phyloP scores from a whole-genome alignment of 768 basidiomycete species.

The Collybia mongolica region DNA sequence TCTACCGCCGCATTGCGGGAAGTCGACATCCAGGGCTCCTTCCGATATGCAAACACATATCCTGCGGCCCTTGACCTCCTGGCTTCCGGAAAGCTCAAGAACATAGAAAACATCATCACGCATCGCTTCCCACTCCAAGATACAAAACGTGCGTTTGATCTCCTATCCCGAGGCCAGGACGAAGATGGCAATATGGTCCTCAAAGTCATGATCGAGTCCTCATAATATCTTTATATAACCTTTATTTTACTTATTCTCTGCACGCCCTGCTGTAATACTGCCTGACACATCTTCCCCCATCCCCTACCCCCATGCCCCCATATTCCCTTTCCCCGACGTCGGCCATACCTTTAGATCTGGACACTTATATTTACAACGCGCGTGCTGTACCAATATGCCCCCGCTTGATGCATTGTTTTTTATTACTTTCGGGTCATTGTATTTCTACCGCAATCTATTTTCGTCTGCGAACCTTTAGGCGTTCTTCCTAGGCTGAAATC shows the following conservation, averaged over 20 bases:
- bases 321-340: neutral
- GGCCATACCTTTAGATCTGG: slow-evolving; percentile 1
- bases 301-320: too few species aligned
- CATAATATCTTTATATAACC: slow-evolving; percentile 13
- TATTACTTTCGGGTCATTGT: neutral
- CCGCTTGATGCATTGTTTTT: too few species aligned
- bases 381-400: too few species aligned
- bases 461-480: too few species aligned
- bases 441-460: neutral
- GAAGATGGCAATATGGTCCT: slow-evolving; percentile 80
- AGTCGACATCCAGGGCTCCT: slow-evolving; percentile 90
- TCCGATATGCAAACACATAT: slow-evolving; percentile 91
- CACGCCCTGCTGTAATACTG: neutral
- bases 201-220: slow-evolving; percentile 79
- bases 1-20: slow-evolving; percentile 82
- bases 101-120: slow-evolving; percentile 74
- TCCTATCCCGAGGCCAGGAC: slow-evolving; percentile 75
- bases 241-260: neutral
- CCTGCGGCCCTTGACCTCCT: slow-evolving; percentile 81
- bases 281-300: too few species aligned
- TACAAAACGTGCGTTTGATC: slow-evolving; percentile 76
- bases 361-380: neutral
- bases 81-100: slow-evolving; percentile 59
- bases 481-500: too few species aligned
- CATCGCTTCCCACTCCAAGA: slow-evolving; percentile 70